These are phyloP conservation scores for Eimeria necatrix DNA, from an alignment of 169 alveolate species.

Conservation along the genomic window DNA sequence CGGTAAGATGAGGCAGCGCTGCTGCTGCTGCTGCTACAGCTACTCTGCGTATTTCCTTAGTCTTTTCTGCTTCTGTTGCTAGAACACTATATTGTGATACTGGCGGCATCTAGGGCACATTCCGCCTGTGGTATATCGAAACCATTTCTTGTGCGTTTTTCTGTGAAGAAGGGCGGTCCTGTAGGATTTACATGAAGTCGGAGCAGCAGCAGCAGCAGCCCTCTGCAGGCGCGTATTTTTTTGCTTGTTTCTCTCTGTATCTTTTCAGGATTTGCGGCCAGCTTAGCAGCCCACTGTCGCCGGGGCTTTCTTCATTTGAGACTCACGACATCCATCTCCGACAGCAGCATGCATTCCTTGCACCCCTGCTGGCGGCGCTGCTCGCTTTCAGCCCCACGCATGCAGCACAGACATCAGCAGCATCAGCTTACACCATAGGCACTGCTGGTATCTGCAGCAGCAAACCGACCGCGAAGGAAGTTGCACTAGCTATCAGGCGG, in stretches of 20 bases:
- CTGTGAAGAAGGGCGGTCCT: too few species aligned
- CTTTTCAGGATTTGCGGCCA: neutral
- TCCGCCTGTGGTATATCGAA: neutral
- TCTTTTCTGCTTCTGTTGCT: conserved; percentile 6
- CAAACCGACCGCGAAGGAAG: conserved; percentile 8
- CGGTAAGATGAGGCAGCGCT: neutral
- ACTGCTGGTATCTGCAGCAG: conserved; percentile 29
- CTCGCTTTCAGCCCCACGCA: neutral
- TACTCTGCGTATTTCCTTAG: neutral
- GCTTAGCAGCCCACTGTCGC: too few species aligned
- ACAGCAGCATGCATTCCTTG: neutral
- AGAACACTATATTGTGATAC: neutral
- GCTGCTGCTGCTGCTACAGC: conserved; percentile 15
- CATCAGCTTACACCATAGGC: neutral
- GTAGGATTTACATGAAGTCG: too few species aligned
- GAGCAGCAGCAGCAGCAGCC: too few species aligned
- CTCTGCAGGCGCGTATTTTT: neutral
- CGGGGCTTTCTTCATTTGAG: conserved; percentile 8
- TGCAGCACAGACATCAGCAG: neutral
- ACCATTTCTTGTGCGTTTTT: neutral
- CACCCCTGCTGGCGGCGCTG: neutral
- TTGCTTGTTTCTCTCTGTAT: neutral
- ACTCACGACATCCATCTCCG: conserved; percentile 5
- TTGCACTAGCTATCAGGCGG: neutral
- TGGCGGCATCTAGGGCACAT: neutral